Base-by-base conservation (phyloP, 805 yeast species). In the Zygosaccharomyces gambellarensis region DNA sequence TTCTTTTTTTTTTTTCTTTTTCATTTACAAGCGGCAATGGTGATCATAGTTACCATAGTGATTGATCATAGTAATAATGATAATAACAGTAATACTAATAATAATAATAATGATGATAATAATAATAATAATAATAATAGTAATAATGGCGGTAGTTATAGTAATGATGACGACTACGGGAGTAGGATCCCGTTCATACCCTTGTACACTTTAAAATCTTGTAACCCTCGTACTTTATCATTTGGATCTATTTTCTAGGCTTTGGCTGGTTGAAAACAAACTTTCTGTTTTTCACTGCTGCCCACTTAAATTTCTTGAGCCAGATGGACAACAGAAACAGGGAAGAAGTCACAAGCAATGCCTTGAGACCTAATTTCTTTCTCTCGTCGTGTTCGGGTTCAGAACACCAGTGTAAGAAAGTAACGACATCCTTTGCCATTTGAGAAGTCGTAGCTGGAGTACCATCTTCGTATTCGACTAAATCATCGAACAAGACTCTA, bases 371-470 rank as follows among this genome's bases (percentile, higher is more conserved):
- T 72, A 85, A 78, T 77, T 85, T 88, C 84, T 94, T 94, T 78
- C 99, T 87, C 70, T 90, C 97, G 66, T 94, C 99, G 65, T 87
- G 97, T 77, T 94, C 99, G 55, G 99, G 99, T 77, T 90, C 97
- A 51, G 97, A 76, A 58, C 97, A 89, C 99, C 99, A 94, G 81
- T 90, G 87, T 72, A 94, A 83, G 85, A 94, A 94, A 47, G 89
- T 83, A 55, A 89, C 76, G 50, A 94, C 99, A 73, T 94, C 99
- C 80, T 94, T 94, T 61, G 99, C 99, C 98, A 92, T 90, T 79
- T 94, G 99, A 50, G 98, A 85, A 56, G 98, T 86, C 47, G 98
- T 83, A 47, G 99, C 98, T 52, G 95, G 96, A 52, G 99, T 94
- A 68, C 99, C 99, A 71, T 94, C 99, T 72, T 94, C 99, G 75